Conservation (phyloP, 2,329 filamentous ascomycete species). For the Pseudogymnoascus verrucosus region DNA sequence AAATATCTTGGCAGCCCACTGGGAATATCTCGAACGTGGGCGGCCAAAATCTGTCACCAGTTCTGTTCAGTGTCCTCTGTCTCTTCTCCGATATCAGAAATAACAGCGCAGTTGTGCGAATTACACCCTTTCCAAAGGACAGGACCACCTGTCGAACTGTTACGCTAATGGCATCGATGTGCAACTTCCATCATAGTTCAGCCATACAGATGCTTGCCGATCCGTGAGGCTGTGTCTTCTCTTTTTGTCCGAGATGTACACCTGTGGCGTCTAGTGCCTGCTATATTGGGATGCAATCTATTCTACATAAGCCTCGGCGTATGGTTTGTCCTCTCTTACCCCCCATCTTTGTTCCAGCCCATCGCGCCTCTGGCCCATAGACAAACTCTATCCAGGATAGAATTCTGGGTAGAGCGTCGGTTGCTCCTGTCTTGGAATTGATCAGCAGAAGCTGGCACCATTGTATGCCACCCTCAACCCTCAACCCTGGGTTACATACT, state of each 20-base stretch:
- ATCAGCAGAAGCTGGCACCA: neutral
- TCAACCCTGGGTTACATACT: neutral
- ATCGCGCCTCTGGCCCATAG: neutral
- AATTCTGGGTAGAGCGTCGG: neutral
- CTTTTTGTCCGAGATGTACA: neutral
- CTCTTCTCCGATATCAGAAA: neutral
- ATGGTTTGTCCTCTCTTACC: conserved; percentile 4
- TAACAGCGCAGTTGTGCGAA: neutral
- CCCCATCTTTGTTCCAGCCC: neutral
- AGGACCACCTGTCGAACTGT: neutral
- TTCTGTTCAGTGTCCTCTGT: neutral
- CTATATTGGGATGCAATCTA: neutral
- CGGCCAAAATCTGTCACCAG: neutral
- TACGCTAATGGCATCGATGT: neutral
- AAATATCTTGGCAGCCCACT: neutral
- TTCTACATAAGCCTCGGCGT: neutral
- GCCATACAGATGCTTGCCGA: neutral
- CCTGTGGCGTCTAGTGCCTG: neutral
- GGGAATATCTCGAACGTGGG: neutral
- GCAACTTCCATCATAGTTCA: neutral
- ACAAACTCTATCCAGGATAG: conserved; percentile 2
- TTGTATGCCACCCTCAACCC: neutral
- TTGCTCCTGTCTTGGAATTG: neutral
- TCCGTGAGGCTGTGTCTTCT: neutral
- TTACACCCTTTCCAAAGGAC: neutral